These are phyloP conservation scores for Colletotrichum acutatum DNA, from an alignment of 2,329 filamentous ascomycete species.

Conservation along the genomic window DNA sequence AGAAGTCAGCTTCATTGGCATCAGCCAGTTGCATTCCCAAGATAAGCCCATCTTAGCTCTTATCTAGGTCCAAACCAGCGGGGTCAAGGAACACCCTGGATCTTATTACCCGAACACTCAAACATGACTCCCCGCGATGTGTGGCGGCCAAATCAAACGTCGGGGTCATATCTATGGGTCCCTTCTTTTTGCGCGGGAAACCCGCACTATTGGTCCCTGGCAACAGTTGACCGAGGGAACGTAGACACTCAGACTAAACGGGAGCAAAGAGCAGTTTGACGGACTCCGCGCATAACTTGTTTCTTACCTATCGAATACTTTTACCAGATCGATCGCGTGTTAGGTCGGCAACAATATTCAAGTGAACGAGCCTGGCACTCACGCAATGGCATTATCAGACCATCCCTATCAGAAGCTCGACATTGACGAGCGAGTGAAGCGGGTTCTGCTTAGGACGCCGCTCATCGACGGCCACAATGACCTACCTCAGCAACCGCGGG, in stretches of 20 bases:
- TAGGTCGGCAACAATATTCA: neutral
- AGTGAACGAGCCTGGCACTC: neutral
- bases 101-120: neutral
- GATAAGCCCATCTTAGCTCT: neutral
- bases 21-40: neutral
- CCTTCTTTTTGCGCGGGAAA: constrained; percentile 18
- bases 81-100: neutral
- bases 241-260: neutral
- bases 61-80: neutral
- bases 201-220: neutral
- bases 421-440: constrained; percentile 44
- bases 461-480: constrained; percentile 51
- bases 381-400: neutral
- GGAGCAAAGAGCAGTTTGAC: neutral
- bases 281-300: neutral
- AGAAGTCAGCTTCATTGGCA: neutral
- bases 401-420: constrained; percentile 25
- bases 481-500: constrained; percentile 42
- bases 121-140: neutral
- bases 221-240: constrained; percentile 18
- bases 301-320: neutral
- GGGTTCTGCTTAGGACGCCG: constrained; percentile 41
- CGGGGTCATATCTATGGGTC: constrained; percentile 8
- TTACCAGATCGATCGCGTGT: neutral
- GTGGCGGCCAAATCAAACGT: neutral